A percentile compares a stretch with the other conserved stretches of the same genome.
These are phyloP conservation scores for Hevea brasiliensis DNA, from an alignment of 345 rosid species.

Conservation along the genomic window DNA sequence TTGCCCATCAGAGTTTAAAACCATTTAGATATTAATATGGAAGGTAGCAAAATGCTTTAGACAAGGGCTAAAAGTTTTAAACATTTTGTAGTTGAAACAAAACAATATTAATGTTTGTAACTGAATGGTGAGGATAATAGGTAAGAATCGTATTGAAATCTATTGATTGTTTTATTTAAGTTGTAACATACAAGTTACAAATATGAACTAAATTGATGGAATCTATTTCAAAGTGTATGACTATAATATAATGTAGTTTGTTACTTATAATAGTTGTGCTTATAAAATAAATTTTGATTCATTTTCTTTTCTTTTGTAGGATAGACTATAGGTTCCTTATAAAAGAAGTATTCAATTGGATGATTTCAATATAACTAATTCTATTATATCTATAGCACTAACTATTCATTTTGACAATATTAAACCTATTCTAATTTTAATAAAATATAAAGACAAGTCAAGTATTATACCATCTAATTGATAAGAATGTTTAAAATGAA, in stretches of 20 bases:
- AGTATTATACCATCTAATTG: too few relatives aligned
- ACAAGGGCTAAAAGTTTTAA: too few relatives aligned
- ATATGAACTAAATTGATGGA: not conserved
- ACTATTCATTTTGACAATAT: too few relatives aligned
- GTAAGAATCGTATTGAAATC: not conserved
- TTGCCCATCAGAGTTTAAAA: not conserved
- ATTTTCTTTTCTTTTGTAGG: slow-evolving; percentile 15
- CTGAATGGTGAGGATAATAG: not conserved
- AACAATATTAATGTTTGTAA: not conserved
- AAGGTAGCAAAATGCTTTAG: not conserved
- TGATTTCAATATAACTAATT: too few relatives aligned
- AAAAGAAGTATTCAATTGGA: slow-evolving; percentile 85
- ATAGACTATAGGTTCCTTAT: slow-evolving; percentile 89
- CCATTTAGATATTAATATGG: not conserved
- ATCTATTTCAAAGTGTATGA: not conserved
- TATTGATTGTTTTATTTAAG: not conserved
- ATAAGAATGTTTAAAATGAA: too few relatives aligned
- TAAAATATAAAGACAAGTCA: too few relatives aligned
- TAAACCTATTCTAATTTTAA: too few relatives aligned
- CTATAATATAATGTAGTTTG: not conserved
- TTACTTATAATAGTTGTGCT: slow-evolving; percentile 2
- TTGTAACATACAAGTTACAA: not conserved
- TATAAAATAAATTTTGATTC: not conserved
- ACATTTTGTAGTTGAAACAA: not conserved
- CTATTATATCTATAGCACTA: too few relatives aligned